Percentiles rank a stretch among this genome's conserved stretches.
These are phyloP conservation scores for Aspergillus novofumigatus DNA, from an alignment of 2,329 filamentous ascomycete species.

Conservation along the genomic window DNA sequence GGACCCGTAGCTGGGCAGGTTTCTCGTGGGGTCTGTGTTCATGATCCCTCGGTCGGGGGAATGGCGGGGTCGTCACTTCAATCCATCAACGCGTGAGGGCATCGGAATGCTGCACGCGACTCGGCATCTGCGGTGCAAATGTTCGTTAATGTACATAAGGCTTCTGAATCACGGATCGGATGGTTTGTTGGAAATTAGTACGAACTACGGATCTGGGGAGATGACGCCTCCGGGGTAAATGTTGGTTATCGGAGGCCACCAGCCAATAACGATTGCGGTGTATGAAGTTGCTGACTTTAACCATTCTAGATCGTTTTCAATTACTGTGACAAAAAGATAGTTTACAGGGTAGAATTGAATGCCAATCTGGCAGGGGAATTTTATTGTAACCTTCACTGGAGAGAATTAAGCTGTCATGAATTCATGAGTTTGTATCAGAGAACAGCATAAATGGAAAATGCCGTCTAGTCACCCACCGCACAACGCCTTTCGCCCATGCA, in stretches of 20 bases:
- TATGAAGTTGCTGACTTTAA: background rate
- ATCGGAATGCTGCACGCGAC: background rate
- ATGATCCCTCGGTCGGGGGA: conserved; percentile 17
- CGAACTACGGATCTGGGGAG: background rate
- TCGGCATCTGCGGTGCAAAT: background rate
- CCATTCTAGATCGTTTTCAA: background rate
- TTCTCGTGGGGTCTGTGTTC: conserved; percentile 15
- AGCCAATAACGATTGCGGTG: background rate
- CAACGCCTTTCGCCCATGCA: conserved; percentile 37
- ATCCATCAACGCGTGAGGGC: conserved; percentile 11
- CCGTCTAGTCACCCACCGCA: conserved; percentile 16
- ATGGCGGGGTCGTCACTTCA: conserved; percentile 16
- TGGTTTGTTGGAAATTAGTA: background rate
- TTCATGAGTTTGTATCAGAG: conserved; percentile 17
- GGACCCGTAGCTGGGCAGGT: conserved; percentile 10
- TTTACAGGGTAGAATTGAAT: background rate
- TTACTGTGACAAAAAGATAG: background rate
- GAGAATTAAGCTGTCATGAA: background rate
- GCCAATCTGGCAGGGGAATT: background rate
- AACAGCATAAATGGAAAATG: conserved; percentile 11
- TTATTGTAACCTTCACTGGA: background rate
- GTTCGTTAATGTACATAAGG: background rate
- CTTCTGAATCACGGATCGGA: background rate
- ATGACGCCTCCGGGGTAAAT: background rate
- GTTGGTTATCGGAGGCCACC: background rate